These are phyloP conservation scores for Tuber melanosporum DNA, from an alignment of 495 filamentous ascomycete genomes.

Conservation along the genomic window DNA sequence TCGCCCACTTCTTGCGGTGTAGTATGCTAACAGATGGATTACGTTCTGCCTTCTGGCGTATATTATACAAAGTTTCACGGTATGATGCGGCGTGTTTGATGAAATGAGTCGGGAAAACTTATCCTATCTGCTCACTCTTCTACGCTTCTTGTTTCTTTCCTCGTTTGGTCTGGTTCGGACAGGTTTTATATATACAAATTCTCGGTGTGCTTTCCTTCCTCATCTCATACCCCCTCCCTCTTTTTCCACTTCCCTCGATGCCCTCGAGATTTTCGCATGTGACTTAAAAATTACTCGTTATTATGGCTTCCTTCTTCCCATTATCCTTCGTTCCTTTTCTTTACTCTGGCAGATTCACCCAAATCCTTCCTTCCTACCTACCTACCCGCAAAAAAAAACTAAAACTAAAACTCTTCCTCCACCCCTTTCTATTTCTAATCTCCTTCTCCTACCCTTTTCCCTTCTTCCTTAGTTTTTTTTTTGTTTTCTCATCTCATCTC, in stretches of 20 bases:
- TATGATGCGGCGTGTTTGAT: slow-evolving; percentile 28
- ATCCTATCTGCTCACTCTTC: background rate
- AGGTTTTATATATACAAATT: slow-evolving; percentile 12
- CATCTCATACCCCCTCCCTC: background rate
- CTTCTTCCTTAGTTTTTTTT: background rate
- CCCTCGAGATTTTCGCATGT: slow-evolving; percentile 12
- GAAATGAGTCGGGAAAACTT: slow-evolving; percentile 14
- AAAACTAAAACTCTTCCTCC: background rate
- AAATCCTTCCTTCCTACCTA: background rate
- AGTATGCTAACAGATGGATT: background rate
- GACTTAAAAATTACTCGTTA: background rate
- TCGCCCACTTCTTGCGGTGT: background rate
- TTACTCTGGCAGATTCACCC: background rate
- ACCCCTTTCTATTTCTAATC: background rate
- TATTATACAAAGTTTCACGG: slow-evolving; percentile 5
- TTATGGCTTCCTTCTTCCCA: background rate
- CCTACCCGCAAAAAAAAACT: background rate
- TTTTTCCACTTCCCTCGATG: slow-evolving; percentile 4
- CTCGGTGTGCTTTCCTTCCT: background rate
- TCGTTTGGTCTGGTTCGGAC: slow-evolving; percentile 14
- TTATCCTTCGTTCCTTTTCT: background rate
- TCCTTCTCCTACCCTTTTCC: background rate
- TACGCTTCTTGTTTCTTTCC: slow-evolving; percentile 8
- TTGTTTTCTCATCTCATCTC: background rate
- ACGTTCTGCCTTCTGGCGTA: background rate